Conservation (phyloP, 805 yeast genomes). For the Groenewaldozyma tartarivorans region DNA sequence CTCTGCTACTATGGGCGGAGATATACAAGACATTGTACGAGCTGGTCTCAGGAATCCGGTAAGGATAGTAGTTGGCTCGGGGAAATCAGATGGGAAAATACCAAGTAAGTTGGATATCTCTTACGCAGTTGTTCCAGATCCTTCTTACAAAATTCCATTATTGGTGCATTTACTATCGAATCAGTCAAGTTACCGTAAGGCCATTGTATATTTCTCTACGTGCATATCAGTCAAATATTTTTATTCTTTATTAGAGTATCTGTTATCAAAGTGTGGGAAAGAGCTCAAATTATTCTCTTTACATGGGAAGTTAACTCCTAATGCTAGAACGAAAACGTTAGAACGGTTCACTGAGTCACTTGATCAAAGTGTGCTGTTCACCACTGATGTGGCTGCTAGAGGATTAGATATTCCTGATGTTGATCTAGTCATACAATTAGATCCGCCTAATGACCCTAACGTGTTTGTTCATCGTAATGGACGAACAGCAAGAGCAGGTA, state of each 20-base stretch:
- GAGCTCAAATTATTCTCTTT: slow-evolving; percentile 52
- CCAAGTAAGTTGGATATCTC: slow-evolving; percentile 60
- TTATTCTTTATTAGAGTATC: slow-evolving; percentile 45
- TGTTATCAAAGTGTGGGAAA: slow-evolving; percentile 25
- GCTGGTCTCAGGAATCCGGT: slow-evolving; percentile 94
- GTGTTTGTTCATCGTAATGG: slow-evolving; percentile 91
- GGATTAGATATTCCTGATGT: slow-evolving; percentile 95
- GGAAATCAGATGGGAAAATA: slow-evolving; percentile 27
- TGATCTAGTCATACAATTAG: slow-evolving; percentile 85
- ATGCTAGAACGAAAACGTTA: slow-evolving; percentile 67
- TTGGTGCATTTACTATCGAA: slow-evolving; percentile 45
- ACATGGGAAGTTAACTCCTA: slow-evolving; percentile 85
- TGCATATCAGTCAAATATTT: slow-evolving; percentile 76
- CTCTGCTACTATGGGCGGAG: slow-evolving; percentile 84
- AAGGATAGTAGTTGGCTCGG: slow-evolving; percentile 58
- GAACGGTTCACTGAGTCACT: slow-evolving; percentile 41
- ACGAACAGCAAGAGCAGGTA: slow-evolving; percentile 88
- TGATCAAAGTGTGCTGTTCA: slow-evolving; percentile 55
- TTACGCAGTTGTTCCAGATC: slow-evolving; percentile 45
- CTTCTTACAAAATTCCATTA: slow-evolving; percentile 51
- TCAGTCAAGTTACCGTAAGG: slow-evolving; percentile 52
- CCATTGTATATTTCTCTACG: slow-evolving; percentile 88
- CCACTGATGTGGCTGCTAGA: slow-evolving; percentile 98
- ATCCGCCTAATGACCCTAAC: slow-evolving; percentile 91
- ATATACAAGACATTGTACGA: slow-evolving; percentile 67